Conservation (phyloP, 345 rosid species). For the Murraya paniculata region DNA sequence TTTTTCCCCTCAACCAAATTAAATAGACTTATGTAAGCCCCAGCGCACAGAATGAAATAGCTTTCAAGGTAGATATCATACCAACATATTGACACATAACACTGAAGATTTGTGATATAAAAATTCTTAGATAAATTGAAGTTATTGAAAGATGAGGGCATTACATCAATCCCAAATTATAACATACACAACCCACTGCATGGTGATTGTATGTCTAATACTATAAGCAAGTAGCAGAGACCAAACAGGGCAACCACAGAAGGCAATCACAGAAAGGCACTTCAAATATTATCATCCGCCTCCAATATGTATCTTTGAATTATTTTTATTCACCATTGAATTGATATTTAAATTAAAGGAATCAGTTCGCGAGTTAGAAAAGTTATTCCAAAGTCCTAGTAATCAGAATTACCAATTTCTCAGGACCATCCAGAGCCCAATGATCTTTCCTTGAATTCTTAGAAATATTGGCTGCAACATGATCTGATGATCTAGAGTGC, state of each 20-base stretch:
- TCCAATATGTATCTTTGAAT: not conserved
- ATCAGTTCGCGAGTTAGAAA: not conserved
- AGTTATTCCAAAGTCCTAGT: not conserved
- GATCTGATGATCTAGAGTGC: constrained; percentile 66
- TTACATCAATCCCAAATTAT: not conserved
- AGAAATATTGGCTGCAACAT: constrained; percentile 42
- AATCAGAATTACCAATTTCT: constrained; percentile 58
- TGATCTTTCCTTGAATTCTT: constrained; percentile 47
- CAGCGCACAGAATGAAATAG: not conserved
- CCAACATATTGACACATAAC: not conserved
- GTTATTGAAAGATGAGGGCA: not conserved
- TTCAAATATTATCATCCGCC: not conserved
- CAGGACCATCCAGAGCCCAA: constrained; percentile 54
- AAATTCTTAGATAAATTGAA: not conserved
- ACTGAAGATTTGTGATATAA: not conserved
- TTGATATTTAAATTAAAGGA: not conserved
- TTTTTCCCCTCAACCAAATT: not conserved
- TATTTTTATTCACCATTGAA: not conserved
- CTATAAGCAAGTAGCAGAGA: not conserved
- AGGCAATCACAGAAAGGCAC: not conserved
- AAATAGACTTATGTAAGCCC: not conserved
- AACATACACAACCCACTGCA: not conserved
- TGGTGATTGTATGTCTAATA: not conserved
- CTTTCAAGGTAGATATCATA: not conserved
- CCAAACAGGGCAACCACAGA: not conserved